Percentiles rank a stretch among this genome's conserved stretches.
Conservation (phyloP, 805 yeast species). For the Ogataea neopini region DNA sequence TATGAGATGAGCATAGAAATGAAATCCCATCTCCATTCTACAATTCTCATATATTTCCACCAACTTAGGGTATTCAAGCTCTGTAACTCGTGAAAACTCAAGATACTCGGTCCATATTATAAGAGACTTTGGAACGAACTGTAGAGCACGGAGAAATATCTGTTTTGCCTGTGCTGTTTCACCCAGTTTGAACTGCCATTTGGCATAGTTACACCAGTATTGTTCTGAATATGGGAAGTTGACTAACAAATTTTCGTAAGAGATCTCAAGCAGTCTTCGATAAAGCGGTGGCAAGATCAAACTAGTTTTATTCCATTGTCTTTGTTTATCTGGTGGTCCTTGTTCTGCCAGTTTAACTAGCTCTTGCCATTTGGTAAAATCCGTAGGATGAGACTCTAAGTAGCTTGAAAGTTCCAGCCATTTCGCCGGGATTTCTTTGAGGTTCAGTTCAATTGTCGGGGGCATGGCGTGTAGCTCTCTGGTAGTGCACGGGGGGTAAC, state of each 20-base stretch:
- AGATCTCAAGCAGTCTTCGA: conserved; percentile 37
- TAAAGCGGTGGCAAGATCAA: conserved; percentile 19
- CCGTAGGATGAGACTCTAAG: conserved; percentile 36
- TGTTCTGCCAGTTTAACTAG: conserved; percentile 38
- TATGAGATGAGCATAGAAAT: conserved; percentile 51
- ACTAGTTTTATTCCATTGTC: conserved; percentile 5
- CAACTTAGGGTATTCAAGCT: conserved; percentile 35
- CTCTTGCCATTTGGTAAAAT: conserved; percentile 40
- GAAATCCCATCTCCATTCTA: conserved; percentile 49
- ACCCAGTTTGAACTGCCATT: conserved; percentile 47
- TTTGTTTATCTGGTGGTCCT: conserved; percentile 14
- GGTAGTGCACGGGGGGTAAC: too few relatives aligned
- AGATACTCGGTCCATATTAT: conserved; percentile 54
- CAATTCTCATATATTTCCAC: conserved; percentile 46
- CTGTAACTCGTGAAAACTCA: conserved; percentile 37
- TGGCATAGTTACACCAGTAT: conserved; percentile 60
- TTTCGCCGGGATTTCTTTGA: conserved; percentile 23
- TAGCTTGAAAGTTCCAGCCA: conserved; percentile 38
- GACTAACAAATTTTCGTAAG: conserved; percentile 45
- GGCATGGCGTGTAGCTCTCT: too few relatives aligned
- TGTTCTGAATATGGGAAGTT: conserved; percentile 52
- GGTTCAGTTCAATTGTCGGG: conserved; percentile 13
- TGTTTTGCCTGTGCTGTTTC: conserved; percentile 38
- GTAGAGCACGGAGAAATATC: conserved; percentile 43
- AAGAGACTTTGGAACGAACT: conserved; percentile 43